A percentile compares a stretch with the other conserved stretches of the same genome.
Conservation (phyloP, 495 filamentous ascomycete genomes). For the Saxophila tyrrhenica region DNA sequence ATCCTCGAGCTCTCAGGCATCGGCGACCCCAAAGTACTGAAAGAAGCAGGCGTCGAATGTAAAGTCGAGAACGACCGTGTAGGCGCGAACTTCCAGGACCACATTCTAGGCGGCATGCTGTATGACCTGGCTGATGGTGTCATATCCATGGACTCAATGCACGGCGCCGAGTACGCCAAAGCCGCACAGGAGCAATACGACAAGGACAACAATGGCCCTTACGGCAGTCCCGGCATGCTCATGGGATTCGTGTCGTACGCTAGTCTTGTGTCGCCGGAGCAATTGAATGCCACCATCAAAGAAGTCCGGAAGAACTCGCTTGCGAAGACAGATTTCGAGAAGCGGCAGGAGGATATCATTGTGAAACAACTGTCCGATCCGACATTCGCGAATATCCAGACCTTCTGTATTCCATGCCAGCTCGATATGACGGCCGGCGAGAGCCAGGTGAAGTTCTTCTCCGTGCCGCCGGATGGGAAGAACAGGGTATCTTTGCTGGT, state of each 20-base stretch:
- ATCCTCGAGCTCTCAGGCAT: conserved; percentile 26
- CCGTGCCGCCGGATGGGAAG: conserved; percentile 18
- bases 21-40: conserved; percentile 12
- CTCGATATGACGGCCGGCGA: conserved; percentile 19
- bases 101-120: conserved; percentile 20
- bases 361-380: conserved; percentile 17
- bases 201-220: conserved; percentile 20
- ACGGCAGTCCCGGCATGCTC: conserved; percentile 24
- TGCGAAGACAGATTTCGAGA: conserved; percentile 24
- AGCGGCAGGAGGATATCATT: conserved; percentile 21
- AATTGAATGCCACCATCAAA: conserved; percentile 18
- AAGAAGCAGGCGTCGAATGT: conserved; percentile 15
- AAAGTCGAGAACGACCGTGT: conserved; percentile 16
- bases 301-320: conserved; percentile 21
- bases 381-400: conserved; percentile 22
- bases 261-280: conserved; percentile 16
- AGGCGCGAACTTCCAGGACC: conserved; percentile 24
- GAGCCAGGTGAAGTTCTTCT: conserved; percentile 19
- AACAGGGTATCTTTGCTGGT: conserved; percentile 17
- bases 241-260: conserved; percentile 26
- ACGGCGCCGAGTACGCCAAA: conserved; percentile 17
- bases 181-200: conserved; percentile 21
- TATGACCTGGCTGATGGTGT: conserved; percentile 18
- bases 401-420: conserved; percentile 22
- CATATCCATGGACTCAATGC: conserved; percentile 13